A percentile compares a stretch with the other conserved stretches of the same genome.
These are phyloP conservation scores for Trifolium subterraneum DNA, from an alignment of 306 rosid species.

Conservation along the genomic window DNA sequence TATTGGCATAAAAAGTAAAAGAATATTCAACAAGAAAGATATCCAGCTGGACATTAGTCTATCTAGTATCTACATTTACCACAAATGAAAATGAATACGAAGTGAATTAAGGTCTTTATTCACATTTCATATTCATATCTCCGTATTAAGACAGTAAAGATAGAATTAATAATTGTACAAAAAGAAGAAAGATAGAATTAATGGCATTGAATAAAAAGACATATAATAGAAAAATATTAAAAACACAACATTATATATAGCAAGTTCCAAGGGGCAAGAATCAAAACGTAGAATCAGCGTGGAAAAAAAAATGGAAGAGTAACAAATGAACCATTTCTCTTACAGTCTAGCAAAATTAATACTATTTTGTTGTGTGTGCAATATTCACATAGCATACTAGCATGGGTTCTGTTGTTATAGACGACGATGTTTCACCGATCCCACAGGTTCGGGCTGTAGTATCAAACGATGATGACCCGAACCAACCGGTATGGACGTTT, in stretches of 20 bases:
- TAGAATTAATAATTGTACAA: no score
- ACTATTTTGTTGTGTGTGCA: neutral
- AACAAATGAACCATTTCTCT: no score
- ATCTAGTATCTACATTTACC: no score
- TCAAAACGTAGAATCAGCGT: neutral
- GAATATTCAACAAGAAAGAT: neutral
- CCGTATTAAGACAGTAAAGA: neutral
- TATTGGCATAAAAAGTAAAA: neutral
- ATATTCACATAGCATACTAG: neutral
- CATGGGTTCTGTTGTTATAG: neutral
- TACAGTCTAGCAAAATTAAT: no score
- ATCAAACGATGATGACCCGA: slow-evolving; percentile 55
- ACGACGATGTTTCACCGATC: slow-evolving; percentile 59
- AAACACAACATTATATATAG: no score
- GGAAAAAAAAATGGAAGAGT: neutral
- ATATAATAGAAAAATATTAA: no score
- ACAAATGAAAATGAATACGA: neutral
- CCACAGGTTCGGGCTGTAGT: slow-evolving; percentile 69
- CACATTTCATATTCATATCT: neutral
- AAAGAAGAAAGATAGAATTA: neutral
- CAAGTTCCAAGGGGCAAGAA: neutral
- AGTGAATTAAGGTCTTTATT: neutral
- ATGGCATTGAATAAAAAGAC: neutral
- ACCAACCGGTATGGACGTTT: slow-evolving; percentile 73
- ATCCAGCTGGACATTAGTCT: neutral